Evolutionary conservation across 192 early-diverging fungal genomes (phyloP), one percentile per base, ranked within the genome.

Genomic region (Funneliformis mosseae): DNA sequence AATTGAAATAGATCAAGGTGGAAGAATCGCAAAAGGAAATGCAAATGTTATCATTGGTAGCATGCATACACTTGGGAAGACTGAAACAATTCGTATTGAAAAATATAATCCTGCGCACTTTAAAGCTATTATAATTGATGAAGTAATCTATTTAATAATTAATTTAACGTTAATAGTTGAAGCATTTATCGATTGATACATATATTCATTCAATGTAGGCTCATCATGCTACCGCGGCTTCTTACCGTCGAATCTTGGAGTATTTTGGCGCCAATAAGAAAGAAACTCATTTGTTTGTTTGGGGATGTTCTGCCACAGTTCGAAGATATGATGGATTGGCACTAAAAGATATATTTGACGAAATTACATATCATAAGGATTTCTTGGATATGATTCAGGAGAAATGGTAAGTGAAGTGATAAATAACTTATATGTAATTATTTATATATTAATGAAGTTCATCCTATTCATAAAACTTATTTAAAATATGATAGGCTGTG

Each of bases 231-330:
- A 89, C 94, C 0, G 95, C 95, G n/a, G 78, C 85, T 8, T 89
- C 90, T 25, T 99, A 97, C 81, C 68, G 60, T 33, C 85, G 91
- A 7, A 90, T 99, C 21, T 50, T 99, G 27, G 79, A 89, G 0
- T 88, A 96, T 74, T 95, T 99, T 78, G 84, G 84, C 8, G 84
- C 88, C 0, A 33, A 83, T 64, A 81, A 83, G 5, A 80, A 82
- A 14, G 78, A 87, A 1, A 85, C 87, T 8, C 84, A 88, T 25
- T 85, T 97, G 8, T 84, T 95, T 62, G 88, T 99, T 10, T 97
- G 95, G 93, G 97, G 96, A 0, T 99, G 96, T 77, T 97, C 96
- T 42, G 97, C 96, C 1, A 97, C 97, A 0, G 87, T 97, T 48
- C 83, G 92, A 42, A 87, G 97, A 25, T 92, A 95, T 83, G 97